Evolutionary conservation across 345 rosid species (phyloP), one percentile per base, ranked within the genome.

Genomic region (Jatropha curcas): DNA sequence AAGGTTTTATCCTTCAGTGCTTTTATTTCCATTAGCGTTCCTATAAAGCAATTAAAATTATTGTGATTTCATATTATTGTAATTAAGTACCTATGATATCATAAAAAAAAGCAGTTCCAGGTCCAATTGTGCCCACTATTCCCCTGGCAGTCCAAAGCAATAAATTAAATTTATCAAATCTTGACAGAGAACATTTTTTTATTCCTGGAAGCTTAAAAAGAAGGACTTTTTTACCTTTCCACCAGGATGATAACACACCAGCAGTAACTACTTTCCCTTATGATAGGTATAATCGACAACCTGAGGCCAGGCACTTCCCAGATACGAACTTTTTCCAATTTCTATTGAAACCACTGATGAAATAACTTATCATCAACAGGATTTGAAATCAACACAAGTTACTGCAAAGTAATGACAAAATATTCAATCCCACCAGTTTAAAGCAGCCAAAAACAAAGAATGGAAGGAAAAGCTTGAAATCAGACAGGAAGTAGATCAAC

Each of bases 231-330:
- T 76, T 61, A 91, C 92, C 90, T 88, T 87, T 68, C 90, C 97
- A 77, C 82, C 81, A 46, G 93, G 89, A 12, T 68, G 83, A 51
- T 88, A 90, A 68, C 86, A 79, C 51, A 88, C 83, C 83, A 25
- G 97, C 93, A 67, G 97, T 86, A 67, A 92, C 88, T 66, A 90
- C n/a, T 88, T 82, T 90, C 92, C 72, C 84, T 84, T 65, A 83
- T 70, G 67, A 86, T 87, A 6, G 88, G 88, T 82, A 71, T 87
- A 90, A 79, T 88, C 92, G 59, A 88, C 85, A 72, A 92, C 93
- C 67, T 58, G 81, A 52, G 79, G 28, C 50, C 63, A 19, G 74
- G 67, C 28, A 85, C 87, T 83, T 89, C 87, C 97, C 97, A 92
- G 65, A 89, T 82, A 28, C 97, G 92, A 62, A 89, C 90, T 79